Evolutionary conservation across 768 basidiomycete species (phyloP).

Genomic region (Leccinum boreale): DNA sequence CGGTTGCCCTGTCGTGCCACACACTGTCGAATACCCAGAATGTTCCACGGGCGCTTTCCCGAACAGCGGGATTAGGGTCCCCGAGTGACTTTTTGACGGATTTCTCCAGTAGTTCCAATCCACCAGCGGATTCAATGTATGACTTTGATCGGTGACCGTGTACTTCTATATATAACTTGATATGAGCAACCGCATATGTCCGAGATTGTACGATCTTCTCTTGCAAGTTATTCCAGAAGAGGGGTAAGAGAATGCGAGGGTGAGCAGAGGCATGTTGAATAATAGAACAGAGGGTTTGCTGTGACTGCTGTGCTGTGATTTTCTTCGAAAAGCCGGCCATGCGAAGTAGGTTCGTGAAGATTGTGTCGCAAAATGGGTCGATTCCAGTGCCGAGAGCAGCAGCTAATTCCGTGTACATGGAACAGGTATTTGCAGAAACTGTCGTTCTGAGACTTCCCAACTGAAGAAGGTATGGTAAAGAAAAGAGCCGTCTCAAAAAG

Average conservation of each 20-base stretch:
- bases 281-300: slow-evolving; percentile 63
- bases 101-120: slow-evolving; percentile 71
- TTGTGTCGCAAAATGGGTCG: slow-evolving; percentile 76
- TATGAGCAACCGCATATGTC: slow-evolving; percentile 60
- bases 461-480: slow-evolving; percentile 38
- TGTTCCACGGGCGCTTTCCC: slow-evolving; percentile 63
- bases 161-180: slow-evolving; percentile 70
- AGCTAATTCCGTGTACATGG: slow-evolving; percentile 74
- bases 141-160: slow-evolving; percentile 65
- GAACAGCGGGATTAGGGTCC: slow-evolving; percentile 79
- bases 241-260: slow-evolving; percentile 63
- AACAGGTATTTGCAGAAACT: slow-evolving; percentile 74
- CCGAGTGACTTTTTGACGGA: slow-evolving; percentile 66
- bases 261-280: slow-evolving; percentile 68
- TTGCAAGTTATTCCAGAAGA: slow-evolving; percentile 64
- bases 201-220: slow-evolving; percentile 84
- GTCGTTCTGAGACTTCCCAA: slow-evolving; percentile 89
- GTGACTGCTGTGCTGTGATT: slow-evolving; percentile 83
- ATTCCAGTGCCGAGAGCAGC: slow-evolving; percentile 59
- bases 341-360: slow-evolving; percentile 74
- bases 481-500: background rate
- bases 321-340: slow-evolving; percentile 94
- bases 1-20: slow-evolving; percentile 69
- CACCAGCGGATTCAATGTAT: slow-evolving; percentile 65
- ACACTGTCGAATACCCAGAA: slow-evolving; percentile 81